Base-by-base conservation (phyloP, 495 filamentous ascomycete species). In the Xylaria cubensis region DNA sequence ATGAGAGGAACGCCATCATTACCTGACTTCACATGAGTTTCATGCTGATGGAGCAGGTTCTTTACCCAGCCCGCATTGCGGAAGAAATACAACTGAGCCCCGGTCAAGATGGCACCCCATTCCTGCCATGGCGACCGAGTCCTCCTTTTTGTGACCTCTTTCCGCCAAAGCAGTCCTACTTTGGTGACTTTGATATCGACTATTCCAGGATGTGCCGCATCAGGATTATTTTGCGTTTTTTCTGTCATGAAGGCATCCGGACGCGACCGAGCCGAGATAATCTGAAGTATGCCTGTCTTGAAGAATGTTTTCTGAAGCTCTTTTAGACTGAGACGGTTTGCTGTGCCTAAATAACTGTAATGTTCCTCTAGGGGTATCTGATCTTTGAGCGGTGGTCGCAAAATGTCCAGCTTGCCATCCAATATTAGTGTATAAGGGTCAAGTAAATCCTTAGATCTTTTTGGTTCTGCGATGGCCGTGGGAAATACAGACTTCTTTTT, bases 181-280 rank as follows among this genome's bases (percentile, higher is more conserved):
- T 98, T 99, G 64, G 95, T 97, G 39, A 98, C 92, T 75, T 97
- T 97, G 76, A 99, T 97, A 80, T 98, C 95, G 13, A 98, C 95
- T 71, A 99, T 90, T 13, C 96, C 96, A 8, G 95, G 94, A 75
- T 95, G 92, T 2, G 95, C 94, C 68, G 94, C 93, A 32, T 92
- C 88, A 2, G 94, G 94, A 74, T 97, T 97, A 29, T 90, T 90
- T 64, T 92, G 90, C 42, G 92, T 94, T 76, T 91, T 89, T 64
- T 94, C 93, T 0, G 90, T 89, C 89, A 96, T 94, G 81, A 98
- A 99, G 4, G 96, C 96, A 78, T 97, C 95, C 0, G 96, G 96
- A 41, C 96, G 88, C 46, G 97, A 98, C 63, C 97, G 88, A 19
- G 92, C 90, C 15, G 96, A 99, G 17, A 98, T 87, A 65, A 99